Percentiles rank a stretch among this genome's conserved stretches.
These are phyloP conservation scores for Calonectria montana DNA, from an alignment of 2,329 filamentous ascomycete genomes.

Conservation along the genomic window DNA sequence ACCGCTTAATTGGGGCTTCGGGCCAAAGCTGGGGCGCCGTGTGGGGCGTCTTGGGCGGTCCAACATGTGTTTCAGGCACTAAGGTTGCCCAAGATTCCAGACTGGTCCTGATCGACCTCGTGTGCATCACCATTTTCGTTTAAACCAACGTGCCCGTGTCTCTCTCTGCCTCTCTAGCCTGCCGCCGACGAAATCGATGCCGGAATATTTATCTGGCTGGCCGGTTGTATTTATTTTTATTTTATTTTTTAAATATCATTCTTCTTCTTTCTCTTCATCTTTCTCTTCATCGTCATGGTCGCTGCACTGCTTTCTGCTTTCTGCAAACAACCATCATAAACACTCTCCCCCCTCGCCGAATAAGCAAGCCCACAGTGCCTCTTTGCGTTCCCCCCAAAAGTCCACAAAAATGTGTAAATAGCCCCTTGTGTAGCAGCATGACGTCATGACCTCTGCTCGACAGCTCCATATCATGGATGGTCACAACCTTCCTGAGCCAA, in stretches of 20 bases:
- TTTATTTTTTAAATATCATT: not conserved
- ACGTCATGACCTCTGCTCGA: conserved; percentile 37
- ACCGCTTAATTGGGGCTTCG: conserved; percentile 1
- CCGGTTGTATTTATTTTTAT: too few relatives aligned
- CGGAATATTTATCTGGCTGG: not conserved
- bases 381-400: not conserved
- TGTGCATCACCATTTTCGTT: conserved; percentile 1
- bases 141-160: not conserved
- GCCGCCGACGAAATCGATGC: not conserved
- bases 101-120: not conserved
- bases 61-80: conserved; percentile 9
- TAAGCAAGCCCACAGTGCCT: not conserved
- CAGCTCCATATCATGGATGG: conserved; percentile 23
- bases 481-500: conserved; percentile 3
- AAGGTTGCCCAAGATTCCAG: conserved; percentile 11
- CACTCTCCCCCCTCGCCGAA: not conserved
- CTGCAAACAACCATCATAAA: not conserved
- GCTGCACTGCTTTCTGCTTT: not conserved
- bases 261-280: too few relatives aligned
- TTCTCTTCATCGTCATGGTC: too few relatives aligned
- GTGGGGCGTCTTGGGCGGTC: conserved; percentile 16
- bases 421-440: conserved; percentile 29
- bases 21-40: not conserved
- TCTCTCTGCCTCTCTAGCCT: not conserved
- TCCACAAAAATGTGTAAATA: not conserved